Evolutionary conservation across 2,329 filamentous ascomycete genomes (phyloP).

Genomic region (Juglanconis juglandina): DNA sequence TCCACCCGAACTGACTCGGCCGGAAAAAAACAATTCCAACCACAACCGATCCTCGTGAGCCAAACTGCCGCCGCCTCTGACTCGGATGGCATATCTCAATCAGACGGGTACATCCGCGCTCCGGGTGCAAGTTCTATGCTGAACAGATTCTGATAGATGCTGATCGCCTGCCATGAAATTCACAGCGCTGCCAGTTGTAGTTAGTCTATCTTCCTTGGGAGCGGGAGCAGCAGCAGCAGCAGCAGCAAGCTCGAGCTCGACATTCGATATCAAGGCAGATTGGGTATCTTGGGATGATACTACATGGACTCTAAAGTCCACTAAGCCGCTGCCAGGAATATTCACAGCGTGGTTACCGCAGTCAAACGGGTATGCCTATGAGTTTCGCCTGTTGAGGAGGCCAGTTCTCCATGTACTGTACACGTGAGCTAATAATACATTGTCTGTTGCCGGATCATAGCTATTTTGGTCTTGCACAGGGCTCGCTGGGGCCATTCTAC

Average conservation of each 20-base stretch:
- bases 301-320: slow-evolving; percentile 16
- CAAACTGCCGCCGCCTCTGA: neutral
- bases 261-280: slow-evolving; percentile 13
- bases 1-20: neutral
- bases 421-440: neutral
- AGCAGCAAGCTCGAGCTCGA: slow-evolving; percentile 6
- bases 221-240: neutral
- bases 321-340: slow-evolving; percentile 14
- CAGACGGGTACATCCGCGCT: neutral
- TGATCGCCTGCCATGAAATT: neutral
- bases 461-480: slow-evolving; percentile 16
- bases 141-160: neutral
- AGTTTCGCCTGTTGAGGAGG: neutral
- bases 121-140: neutral
- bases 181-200: neutral
- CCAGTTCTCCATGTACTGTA: neutral
- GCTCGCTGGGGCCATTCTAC: slow-evolving; percentile 14
- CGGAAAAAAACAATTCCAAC: neutral
- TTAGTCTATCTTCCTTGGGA: neutral
- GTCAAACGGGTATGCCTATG: slow-evolving; percentile 12
- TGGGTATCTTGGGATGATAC: slow-evolving; percentile 16
- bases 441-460: neutral
- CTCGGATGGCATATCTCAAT: neutral
- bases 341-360: slow-evolving; percentile 16
- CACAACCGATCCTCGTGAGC: neutral